Conservation (phyloP, 2,329 filamentous ascomycete genomes). For the Ophiostoma novo-ulmi region DNA sequence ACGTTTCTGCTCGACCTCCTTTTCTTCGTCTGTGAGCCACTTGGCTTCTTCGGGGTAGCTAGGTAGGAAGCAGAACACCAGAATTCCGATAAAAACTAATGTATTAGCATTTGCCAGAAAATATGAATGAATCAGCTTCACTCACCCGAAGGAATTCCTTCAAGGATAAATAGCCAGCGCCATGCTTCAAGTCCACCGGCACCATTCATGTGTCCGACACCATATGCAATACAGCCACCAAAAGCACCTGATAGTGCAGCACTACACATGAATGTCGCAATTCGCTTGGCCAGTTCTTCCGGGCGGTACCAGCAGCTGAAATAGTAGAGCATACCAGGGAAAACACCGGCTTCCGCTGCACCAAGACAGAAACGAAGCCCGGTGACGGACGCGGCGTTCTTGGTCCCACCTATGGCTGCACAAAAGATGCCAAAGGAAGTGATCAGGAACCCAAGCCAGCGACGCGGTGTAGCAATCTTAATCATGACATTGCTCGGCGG, state of each 20-base stretch:
- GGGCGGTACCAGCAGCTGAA: constrained; percentile 1
- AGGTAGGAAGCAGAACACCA: background rate
- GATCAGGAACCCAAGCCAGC: constrained; percentile 63
- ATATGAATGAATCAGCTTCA: background rate
- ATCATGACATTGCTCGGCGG: constrained; percentile 63
- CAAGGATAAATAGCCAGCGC: background rate
- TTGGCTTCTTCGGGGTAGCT: background rate
- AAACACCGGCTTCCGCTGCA: background rate
- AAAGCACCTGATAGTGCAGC: background rate
- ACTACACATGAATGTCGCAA: background rate
- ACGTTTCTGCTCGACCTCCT: background rate
- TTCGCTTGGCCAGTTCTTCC: background rate
- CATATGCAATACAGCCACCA: background rate
- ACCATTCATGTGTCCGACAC: background rate
- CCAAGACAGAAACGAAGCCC: background rate
- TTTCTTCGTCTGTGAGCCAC: background rate
- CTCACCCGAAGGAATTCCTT: background rate
- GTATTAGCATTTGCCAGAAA: too few species aligned
- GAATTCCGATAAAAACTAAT: background rate
- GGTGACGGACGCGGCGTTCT: background rate
- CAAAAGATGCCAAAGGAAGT: constrained; percentile 54
- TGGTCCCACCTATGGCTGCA: background rate
- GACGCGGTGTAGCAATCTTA: constrained; percentile 57
- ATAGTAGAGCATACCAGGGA: background rate
- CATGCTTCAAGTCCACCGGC: background rate